phyloP scores from a whole-genome alignment of 306 rosid species.

The Sphenostylis stenocarpa region DNA sequence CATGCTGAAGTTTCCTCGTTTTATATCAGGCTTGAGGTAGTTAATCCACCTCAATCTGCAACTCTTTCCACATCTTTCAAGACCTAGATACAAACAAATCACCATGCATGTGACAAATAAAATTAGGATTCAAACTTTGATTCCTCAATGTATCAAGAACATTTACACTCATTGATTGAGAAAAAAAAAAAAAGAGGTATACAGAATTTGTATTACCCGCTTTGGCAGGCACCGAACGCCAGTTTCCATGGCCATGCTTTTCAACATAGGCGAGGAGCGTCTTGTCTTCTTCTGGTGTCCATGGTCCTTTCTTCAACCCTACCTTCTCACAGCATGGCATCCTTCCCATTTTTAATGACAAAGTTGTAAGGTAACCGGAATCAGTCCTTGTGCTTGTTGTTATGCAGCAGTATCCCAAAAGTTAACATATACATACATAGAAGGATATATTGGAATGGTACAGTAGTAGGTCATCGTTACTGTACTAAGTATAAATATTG shows the following conservation, averaged over 20 bases:
- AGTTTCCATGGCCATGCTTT: slow-evolving; percentile 29
- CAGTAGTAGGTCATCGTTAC: too few relatives aligned
- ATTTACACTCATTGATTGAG: not conserved
- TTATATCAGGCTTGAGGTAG: slow-evolving; percentile 34
- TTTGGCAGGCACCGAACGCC: slow-evolving; percentile 34
- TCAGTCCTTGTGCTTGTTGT: not conserved
- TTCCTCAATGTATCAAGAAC: not conserved
- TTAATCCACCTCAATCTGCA: slow-evolving; percentile 47
- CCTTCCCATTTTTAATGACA: slow-evolving; percentile 21
- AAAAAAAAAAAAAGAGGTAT: too few relatives aligned
- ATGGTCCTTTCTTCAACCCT: slow-evolving; percentile 33
- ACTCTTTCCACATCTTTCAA: slow-evolving; percentile 43
- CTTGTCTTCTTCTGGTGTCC: slow-evolving; percentile 36
- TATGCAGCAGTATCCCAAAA: not conserved
- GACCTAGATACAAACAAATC: slow-evolving; percentile 30
- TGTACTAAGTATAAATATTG: fast-evolving
- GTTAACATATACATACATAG: too few relatives aligned
- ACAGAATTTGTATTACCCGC: slow-evolving; percentile 19
- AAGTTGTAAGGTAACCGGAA: not conserved
- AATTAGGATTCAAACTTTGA: not conserved
- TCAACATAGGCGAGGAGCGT: slow-evolving; percentile 16
- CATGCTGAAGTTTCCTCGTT: slow-evolving; percentile 35
- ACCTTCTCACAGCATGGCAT: slow-evolving; percentile 24
- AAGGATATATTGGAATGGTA: fast-evolving
- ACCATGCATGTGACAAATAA: not conserved